Base-by-base conservation (phyloP, 345 rosid species). In the Ricinus communis region DNA sequence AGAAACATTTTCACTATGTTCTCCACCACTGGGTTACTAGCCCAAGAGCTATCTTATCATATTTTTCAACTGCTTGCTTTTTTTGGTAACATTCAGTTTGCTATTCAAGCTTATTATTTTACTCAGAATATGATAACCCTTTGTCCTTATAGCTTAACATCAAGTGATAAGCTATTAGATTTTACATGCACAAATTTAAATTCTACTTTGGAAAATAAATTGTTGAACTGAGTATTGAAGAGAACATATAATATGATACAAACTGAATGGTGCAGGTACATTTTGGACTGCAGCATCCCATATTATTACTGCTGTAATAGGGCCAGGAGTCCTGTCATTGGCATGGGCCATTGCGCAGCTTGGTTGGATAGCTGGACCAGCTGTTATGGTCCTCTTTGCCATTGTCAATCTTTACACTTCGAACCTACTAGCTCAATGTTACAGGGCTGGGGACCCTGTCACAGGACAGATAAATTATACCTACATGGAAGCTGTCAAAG, bases 311-410 rank as follows among this genome's bases (percentile, higher is more conserved):
- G 87, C 89, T 15, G 82, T 81, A 25, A 83, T 85, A 62, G 89
- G 89, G 40, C 81, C 87, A 10, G 89, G 89, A 49, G 89, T 85
- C 9, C 55, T 85, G 51, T 83, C 89, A 28, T 22, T 83, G 64
- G 87, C 85, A 28, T 83, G 87, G 89, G 81, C 85, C 14, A 83
- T 77, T 4, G 89, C 60, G 33, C 89, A 83, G 72, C 81, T 85
- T 11, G 89, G 89, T 46, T 83, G 89, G 87, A 63, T 83, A 36
- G 84, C 84, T 2, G 89, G 89, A 22, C 85, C 89, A 4, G 28
- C 66, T 12, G 73, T 71, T 21, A 50, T 85, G 84, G 5, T 79
- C n/a, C 78, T 79, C 58, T 83, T 83, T 62, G 83, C 89, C 71
- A 18, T 85, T 0, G 85, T 83, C 62, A 85, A 77, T 65, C 74